A percentile compares a stretch with the other conserved stretches of the same genome.
Conservation (phyloP, 2,329 filamentous ascomycete genomes). For the Alternaria sp. region DNA sequence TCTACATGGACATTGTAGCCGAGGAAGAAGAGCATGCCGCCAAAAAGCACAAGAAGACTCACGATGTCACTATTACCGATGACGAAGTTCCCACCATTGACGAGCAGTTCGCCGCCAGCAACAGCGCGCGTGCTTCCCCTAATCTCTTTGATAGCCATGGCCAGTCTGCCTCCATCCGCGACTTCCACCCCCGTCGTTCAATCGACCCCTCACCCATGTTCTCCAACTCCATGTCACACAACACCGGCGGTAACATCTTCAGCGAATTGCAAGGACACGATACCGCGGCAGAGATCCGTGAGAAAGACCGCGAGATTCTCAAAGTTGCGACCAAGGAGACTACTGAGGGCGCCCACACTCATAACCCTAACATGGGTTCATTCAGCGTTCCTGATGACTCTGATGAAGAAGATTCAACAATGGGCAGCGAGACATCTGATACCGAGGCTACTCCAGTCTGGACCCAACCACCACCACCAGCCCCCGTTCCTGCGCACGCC, state of each 20-base stretch:
- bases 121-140: slow-evolving; percentile 4
- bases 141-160: slow-evolving; percentile 36
- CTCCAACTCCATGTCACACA: slow-evolving; percentile 22
- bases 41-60: slow-evolving; percentile 36
- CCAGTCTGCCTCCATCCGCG: slow-evolving; percentile 30
- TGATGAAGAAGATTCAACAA: slow-evolving; percentile 29
- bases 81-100: slow-evolving; percentile 35
- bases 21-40: slow-evolving; percentile 30
- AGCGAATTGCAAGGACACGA: slow-evolving; percentile 32
- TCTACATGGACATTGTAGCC: slow-evolving; percentile 38
- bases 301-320: slow-evolving; percentile 27
- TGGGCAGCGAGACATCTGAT: slow-evolving; percentile 26
- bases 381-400: slow-evolving; percentile 38
- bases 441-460: slow-evolving; percentile 33
- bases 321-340: slow-evolving; percentile 23
- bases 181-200: slow-evolving; percentile 43
- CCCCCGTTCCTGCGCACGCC: slow-evolving; percentile 47
- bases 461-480: slow-evolving; percentile 48
- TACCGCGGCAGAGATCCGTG: slow-evolving; percentile 18
- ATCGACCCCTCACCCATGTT: slow-evolving; percentile 47
- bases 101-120: slow-evolving; percentile 23
- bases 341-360: slow-evolving; percentile 1
- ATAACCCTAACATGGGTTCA: slow-evolving; percentile 25
- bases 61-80: slow-evolving; percentile 18
- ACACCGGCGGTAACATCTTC: slow-evolving; percentile 42